Evolutionary conservation across 371 early-diverging fungal species (phyloP), one percentile per base, ranked within the genome.

Genomic region (Haplosporangium sp.): DNA sequence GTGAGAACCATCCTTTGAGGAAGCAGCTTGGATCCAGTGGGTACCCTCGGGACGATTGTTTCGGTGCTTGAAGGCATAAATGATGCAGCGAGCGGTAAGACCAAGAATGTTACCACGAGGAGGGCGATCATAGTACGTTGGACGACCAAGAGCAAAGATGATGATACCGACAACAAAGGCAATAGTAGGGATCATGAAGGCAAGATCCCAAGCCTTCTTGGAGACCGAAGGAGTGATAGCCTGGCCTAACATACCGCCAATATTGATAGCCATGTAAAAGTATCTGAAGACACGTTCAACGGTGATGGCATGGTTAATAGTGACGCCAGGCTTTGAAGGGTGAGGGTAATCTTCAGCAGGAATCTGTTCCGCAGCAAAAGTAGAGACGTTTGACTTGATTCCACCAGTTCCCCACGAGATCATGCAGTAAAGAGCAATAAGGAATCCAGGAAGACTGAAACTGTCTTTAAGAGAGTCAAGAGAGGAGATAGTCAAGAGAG

Each of bases 351-450:
- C 69, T 39, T 69, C 72, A 1, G 52, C 59, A 19, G 87, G 84
- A 63, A 88, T 76, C 83, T 94, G 93, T 71, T 93, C 93, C 34
- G 93, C 95, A 15, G 91, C 90, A 69, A 93, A 88, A 5, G 94
- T 70, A 34, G 91, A 88, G 61, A 94, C 90, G 78, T 90, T 89
- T 52, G 93, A 86, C 83, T 96, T 96, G 83, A 97, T 96, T 63
- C 96, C 95, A 55, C 97, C 97, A 4, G 96, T 94, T 65, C 96
- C 95, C 59, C 94, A 84, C 42, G 95, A 92, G 60, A 96, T 93
- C 62, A 96, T 84, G 63, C 91, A 82, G 67, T 87, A 85, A 57
- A 92, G 77, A 17, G 94, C 83, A 19, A 93, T 81, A 38, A 91
- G 75, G 61, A 92, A 90, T 11, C 93, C 90, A 2, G 93, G 88